Evolutionary conservation across 805 yeast species (phyloP).

Genomic region (Barnettozyma siamensis): DNA sequence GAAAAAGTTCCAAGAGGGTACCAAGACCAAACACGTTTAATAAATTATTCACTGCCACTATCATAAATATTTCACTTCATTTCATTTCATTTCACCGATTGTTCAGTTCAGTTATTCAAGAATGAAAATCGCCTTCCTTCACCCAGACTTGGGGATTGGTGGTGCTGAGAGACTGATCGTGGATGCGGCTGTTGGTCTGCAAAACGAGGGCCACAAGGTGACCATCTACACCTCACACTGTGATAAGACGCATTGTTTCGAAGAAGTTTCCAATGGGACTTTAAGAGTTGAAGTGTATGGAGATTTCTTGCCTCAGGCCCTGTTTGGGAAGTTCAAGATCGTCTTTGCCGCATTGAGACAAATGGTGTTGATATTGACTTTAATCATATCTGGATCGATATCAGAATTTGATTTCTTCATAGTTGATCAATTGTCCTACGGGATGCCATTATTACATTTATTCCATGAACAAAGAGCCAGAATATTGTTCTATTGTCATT

Average conservation of each 20-base stretch:
- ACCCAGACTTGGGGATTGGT: conserved; percentile 95
- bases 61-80: background rate
- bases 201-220: conserved; percentile 57
- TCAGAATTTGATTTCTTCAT: conserved; percentile 61
- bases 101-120: background rate
- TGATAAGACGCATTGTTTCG: conserved; percentile 82
- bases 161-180: conserved; percentile 98
- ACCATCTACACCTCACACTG: conserved; percentile 85
- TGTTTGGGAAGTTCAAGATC: conserved; percentile 66
- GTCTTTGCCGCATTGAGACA: conserved; percentile 83
- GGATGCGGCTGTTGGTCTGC: conserved; percentile 88
- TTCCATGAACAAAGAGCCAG: conserved; percentile 39
- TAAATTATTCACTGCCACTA: no score
- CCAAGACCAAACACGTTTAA: background rate
- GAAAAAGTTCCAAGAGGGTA: no score
- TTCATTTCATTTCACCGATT: background rate
- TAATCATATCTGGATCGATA: conserved; percentile 42
- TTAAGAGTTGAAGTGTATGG: conserved; percentile 72
- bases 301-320: conserved; percentile 70
- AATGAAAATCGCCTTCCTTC: conserved; percentile 74
- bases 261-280: conserved; percentile 62
- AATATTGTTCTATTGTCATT: conserved; percentile 87
- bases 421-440: conserved; percentile 83
- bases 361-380: conserved; percentile 49
- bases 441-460: conserved; percentile 63